phyloP scores from a whole-genome alignment of 2,329 filamentous ascomycete genomes.

The Fusarium coffeatum region DNA sequence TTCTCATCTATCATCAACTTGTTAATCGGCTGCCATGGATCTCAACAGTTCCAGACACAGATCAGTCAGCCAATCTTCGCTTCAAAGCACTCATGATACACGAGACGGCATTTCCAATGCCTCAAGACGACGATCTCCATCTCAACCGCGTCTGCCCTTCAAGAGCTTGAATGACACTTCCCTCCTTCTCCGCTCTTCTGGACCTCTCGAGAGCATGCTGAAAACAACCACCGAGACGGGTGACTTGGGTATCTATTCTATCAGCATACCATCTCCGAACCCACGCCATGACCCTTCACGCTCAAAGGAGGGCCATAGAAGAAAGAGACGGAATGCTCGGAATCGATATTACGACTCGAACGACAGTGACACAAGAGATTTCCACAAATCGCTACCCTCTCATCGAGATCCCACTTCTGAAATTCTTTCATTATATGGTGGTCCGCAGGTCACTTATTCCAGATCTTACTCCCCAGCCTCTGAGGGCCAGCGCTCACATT shows the following conservation, averaged over 20 bases:
- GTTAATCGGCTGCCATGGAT: constrained; percentile 46
- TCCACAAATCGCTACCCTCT: constrained; percentile 59
- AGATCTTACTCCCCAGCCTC: constrained; percentile 57
- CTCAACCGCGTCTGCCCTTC: constrained; percentile 54
- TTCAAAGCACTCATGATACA: constrained; percentile 50
- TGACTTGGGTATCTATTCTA: constrained; percentile 72
- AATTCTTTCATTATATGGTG: constrained; percentile 66
- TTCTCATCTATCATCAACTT: constrained; percentile 18
- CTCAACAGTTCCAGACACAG: constrained; percentile 45
- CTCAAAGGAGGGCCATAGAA: constrained; percentile 47
- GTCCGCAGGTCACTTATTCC: constrained; percentile 58
- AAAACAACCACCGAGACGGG: constrained; percentile 74
- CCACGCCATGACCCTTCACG: constrained; percentile 48
- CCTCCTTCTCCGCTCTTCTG: constrained; percentile 60
- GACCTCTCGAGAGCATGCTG: constrained; percentile 71
- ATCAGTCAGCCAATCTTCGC: constrained; percentile 56
- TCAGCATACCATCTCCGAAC: constrained; percentile 53
- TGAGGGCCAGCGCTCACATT: constrained; percentile 64
- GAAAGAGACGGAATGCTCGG: constrained; percentile 45
- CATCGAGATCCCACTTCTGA: constrained; percentile 66
- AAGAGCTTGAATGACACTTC: constrained; percentile 59
- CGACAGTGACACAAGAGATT: constrained; percentile 52
- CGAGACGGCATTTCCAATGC: constrained; percentile 40
- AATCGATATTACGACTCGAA: constrained; percentile 49
- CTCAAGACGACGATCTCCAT: constrained; percentile 35